Evolutionary conservation across 176 grass and related monocot genomes (phyloP).

Genomic region (Guadua angustifolia): DNA sequence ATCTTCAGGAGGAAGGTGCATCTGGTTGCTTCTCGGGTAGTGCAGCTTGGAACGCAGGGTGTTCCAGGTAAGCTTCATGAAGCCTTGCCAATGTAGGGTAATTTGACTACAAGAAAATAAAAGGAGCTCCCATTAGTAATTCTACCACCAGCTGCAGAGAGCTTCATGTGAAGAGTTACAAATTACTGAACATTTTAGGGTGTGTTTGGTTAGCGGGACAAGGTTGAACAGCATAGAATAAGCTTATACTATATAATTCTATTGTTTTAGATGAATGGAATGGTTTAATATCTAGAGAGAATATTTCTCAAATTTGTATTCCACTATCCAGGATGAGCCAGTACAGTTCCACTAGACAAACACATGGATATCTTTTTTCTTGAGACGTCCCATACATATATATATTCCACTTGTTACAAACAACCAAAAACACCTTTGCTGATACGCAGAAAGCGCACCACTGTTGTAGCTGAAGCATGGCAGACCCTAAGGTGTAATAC

Average conservation of each 20-base stretch:
- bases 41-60: constrained; percentile 66
- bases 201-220: too few relatives aligned
- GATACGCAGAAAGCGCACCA: neutral
- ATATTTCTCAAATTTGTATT: too few relatives aligned
- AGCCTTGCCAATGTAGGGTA: constrained; percentile 61
- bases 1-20: constrained; percentile 34
- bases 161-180: neutral
- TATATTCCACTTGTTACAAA: too few relatives aligned
- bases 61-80: constrained; percentile 60
- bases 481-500: neutral
- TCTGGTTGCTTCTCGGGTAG: constrained; percentile 67
- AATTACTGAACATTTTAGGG: neutral
- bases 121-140: neutral
- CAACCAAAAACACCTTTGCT: neutral
- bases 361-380: too few relatives aligned
- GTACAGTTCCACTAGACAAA: too few relatives aligned
- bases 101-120: constrained; percentile 44
- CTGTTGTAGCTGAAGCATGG: neutral
- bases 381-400: too few relatives aligned
- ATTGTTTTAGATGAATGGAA: too few relatives aligned
- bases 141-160: neutral
- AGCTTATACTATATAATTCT: too few relatives aligned
- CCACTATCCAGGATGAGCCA: too few relatives aligned
- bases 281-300: too few relatives aligned
- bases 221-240: too few relatives aligned